A percentile compares a stretch with the other conserved stretches of the same genome.
Evolutionary conservation across 257 asterid species (phyloP).

Genomic region (Solanum virginianum): DNA sequence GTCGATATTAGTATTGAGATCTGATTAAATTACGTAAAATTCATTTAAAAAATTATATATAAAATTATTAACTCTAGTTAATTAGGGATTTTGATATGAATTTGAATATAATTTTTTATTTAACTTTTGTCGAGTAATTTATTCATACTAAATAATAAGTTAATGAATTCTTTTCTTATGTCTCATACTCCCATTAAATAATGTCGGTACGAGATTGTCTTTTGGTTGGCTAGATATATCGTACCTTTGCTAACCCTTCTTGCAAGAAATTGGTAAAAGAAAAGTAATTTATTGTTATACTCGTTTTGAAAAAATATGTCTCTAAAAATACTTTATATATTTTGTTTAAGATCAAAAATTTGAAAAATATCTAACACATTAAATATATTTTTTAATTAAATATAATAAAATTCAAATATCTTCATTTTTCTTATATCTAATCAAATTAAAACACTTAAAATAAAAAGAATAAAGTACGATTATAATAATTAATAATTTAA

Average conservation of each 20-base stretch:
- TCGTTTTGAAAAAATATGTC: no score
- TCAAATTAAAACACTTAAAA: background rate
- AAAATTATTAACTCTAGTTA: background rate
- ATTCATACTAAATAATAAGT: background rate
- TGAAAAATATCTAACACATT: no score
- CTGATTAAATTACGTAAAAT: background rate
- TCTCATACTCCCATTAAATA: background rate
- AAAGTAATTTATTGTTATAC: no score
- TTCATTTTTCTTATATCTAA: rapidly evolving
- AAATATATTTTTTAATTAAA: no score
- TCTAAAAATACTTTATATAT: no score
- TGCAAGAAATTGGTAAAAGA: no score
- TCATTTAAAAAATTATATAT: background rate
- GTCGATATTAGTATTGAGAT: rapidly evolving
- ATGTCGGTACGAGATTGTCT: rapidly evolving
- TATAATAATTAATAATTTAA: background rate
- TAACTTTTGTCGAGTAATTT: background rate
- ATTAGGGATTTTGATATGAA: background rate
- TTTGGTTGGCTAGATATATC: background rate
- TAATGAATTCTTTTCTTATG: background rate
- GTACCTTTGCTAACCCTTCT: no score
- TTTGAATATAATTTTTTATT: background rate
- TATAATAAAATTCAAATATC: no score
- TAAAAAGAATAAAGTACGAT: rapidly evolving
- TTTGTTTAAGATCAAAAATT: no score